Evolutionary conservation across 2,329 filamentous ascomycete genomes (phyloP).

Genomic region (Xylariaceae sp.): DNA sequence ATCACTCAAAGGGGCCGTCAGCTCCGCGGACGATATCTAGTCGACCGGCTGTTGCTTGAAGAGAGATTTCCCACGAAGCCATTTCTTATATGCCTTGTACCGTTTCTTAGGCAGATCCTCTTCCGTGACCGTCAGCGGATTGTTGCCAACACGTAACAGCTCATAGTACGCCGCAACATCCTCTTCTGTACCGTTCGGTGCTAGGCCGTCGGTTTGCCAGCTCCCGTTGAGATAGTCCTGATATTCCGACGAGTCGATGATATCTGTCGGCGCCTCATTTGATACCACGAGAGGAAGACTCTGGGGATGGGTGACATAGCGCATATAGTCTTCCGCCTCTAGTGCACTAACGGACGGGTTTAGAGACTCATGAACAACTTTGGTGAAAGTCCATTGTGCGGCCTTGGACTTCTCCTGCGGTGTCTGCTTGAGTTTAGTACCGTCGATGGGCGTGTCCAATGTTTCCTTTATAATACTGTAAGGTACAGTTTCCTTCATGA

Average conservation of each 20-base stretch:
- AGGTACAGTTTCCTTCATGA: slow-evolving; percentile 44
- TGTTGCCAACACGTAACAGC: slow-evolving; percentile 72
- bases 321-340: slow-evolving; percentile 82
- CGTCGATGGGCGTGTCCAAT: slow-evolving; percentile 30
- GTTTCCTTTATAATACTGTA: slow-evolving; percentile 57
- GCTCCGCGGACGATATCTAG: slow-evolving; percentile 33
- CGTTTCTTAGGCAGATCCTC: slow-evolving; percentile 89
- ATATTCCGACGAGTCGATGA: slow-evolving; percentile 63
- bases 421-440: slow-evolving; percentile 51
- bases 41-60: slow-evolving; percentile 83
- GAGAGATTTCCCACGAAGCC: slow-evolving; percentile 89
- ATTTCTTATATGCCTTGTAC: slow-evolving; percentile 95
- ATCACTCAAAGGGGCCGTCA: slow-evolving; percentile 22
- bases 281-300: slow-evolving; percentile 81
- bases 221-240: slow-evolving; percentile 74
- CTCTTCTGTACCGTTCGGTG: slow-evolving; percentile 48
- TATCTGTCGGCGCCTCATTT: slow-evolving; percentile 59
- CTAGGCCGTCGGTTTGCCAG: slow-evolving; percentile 58
- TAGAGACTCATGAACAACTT: slow-evolving; percentile 80
- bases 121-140: slow-evolving; percentile 82
- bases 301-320: slow-evolving; percentile 86
- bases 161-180: slow-evolving; percentile 73
- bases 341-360: slow-evolving; percentile 75
- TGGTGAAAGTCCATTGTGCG: slow-evolving; percentile 83
- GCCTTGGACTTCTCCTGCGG: slow-evolving; percentile 73